phyloP scores from a whole-genome alignment of 108 stramenopile genomes.

The Cyclotella kingstonii region DNA sequence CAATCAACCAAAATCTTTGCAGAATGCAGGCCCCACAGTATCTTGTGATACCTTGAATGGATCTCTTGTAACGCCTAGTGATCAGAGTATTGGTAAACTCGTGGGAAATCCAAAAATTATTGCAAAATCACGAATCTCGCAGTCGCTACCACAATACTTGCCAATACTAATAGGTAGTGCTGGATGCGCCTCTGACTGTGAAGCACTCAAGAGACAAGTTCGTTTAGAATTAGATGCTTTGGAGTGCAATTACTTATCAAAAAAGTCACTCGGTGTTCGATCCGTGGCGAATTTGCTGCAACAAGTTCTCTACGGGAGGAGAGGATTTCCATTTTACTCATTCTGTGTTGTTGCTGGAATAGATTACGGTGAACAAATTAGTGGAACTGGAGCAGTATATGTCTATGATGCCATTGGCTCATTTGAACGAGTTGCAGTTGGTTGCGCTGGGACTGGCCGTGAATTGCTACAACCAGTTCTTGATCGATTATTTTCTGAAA shows the following conservation, averaged over 20 bases:
- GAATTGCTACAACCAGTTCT: conserved; percentile 81
- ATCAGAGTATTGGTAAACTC: background rate
- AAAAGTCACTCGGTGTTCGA: conserved; percentile 14
- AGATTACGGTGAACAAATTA: conserved; percentile 6
- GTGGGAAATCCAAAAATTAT: background rate
- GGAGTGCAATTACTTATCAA: conserved; percentile 9
- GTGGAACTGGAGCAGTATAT: conserved; percentile 50
- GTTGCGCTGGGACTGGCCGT: conserved; percentile 71
- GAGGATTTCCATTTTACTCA: conserved; percentile 79
- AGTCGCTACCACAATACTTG: background rate
- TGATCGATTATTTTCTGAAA: conserved; percentile 62
- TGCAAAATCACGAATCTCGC: background rate
- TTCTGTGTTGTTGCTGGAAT: conserved; percentile 81
- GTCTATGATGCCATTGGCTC: conserved; percentile 90
- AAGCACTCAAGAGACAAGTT: conserved; percentile 57
- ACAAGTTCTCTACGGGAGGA: conserved; percentile 66
- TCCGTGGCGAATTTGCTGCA: conserved; percentile 64
- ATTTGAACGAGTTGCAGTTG: conserved; percentile 80
- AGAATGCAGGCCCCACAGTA: conserved; percentile 2
- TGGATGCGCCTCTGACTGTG: conserved; percentile 80
- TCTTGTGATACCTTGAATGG: too few species aligned
- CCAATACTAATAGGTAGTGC: conserved; percentile 69
- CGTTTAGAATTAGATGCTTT: conserved; percentile 59
- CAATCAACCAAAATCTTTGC: too few species aligned
- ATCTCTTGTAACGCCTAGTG: conserved; percentile 33